A percentile compares a stretch with the other conserved stretches of the same genome.
phyloP scores from a whole-genome alignment of 257 asterid genomes.

The Penstemon davidsonii region DNA sequence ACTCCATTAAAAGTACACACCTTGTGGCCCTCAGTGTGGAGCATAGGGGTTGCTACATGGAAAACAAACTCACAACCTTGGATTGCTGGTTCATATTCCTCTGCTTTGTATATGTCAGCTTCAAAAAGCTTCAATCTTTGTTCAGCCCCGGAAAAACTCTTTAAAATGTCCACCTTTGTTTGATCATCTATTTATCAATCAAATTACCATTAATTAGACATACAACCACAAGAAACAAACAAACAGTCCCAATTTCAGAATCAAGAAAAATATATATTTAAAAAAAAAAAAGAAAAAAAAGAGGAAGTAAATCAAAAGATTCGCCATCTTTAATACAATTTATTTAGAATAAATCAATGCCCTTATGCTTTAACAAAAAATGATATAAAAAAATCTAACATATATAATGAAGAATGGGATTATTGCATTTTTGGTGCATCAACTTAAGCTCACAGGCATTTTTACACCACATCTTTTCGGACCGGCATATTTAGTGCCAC shows the following conservation, averaged over 20 bases:
- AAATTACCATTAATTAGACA: neutral
- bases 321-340: too few species aligned
- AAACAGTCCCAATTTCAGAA: neutral
- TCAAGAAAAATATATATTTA: too few species aligned
- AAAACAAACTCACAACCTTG: conserved; percentile 48
- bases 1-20: too few species aligned
- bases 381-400: too few species aligned
- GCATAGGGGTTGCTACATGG: conserved; percentile 55
- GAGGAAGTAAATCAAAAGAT: too few species aligned
- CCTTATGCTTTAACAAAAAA: too few species aligned
- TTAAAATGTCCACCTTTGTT: conserved; percentile 40
- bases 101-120: conserved; percentile 48
- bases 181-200: conserved; percentile 33
- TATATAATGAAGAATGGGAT: too few species aligned
- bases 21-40: neutral
- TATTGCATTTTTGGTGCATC: too few species aligned
- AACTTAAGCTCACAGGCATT: too few species aligned
- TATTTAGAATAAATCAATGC: too few species aligned
- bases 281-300: neutral
- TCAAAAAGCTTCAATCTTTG: conserved; percentile 39
- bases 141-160: conserved; percentile 36
- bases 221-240: neutral
- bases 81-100: conserved; percentile 44
- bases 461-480: too few species aligned
- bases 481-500: too few species aligned